Evolutionary conservation across 441 rosid species (phyloP), one percentile per base, ranked within the genome.

Genomic region (Adansonia grandidieri): DNA sequence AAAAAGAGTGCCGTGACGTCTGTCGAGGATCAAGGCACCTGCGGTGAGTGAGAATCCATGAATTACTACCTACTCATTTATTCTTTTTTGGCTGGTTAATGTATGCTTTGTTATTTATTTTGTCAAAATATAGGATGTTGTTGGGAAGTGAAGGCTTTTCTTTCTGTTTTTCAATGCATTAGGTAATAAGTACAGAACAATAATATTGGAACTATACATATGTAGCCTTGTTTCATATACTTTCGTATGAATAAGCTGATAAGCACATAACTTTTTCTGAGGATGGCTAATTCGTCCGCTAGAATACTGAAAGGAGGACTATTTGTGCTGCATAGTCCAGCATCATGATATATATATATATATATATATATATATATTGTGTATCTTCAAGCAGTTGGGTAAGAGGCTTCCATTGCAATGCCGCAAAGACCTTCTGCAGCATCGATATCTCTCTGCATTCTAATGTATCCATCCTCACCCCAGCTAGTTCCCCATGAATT

Each of bases 1-100:
- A 28, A 40, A 79, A 79, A 80, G 73, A 86, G 85, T 60, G 86
- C 80, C 0, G 86, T 85, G 15, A 83, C 82, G 13, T 51, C 57
- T 0, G 37, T 86, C 63, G 75, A 82, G 37, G 80, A 83, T 77
- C 85, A 83, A 72, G 81, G 84, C 45, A 28, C 24, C 37, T 75
- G 71, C 15, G 78, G 78, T 61, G 66, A 74, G 69, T 71, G 47
- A 51, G 47, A 71, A 71, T 32, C 9, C 15, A 53, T 22, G 19
- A 14, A 70, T 70, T 48, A 19, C 40, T 5, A 50, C 58, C 53
- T 3, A 0, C 15, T 48, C 5, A 15, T 8, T 71, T 51, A 0
- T 10, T 24, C 5, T 51, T 32, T 70, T 50, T 50, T 75, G 47
- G 11, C 13, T 14, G 11, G 9, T 9, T 60, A 62, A 62, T 14